Conservation (phyloP, 768 basidiomycete genomes). For the Serendipita sp. region DNA sequence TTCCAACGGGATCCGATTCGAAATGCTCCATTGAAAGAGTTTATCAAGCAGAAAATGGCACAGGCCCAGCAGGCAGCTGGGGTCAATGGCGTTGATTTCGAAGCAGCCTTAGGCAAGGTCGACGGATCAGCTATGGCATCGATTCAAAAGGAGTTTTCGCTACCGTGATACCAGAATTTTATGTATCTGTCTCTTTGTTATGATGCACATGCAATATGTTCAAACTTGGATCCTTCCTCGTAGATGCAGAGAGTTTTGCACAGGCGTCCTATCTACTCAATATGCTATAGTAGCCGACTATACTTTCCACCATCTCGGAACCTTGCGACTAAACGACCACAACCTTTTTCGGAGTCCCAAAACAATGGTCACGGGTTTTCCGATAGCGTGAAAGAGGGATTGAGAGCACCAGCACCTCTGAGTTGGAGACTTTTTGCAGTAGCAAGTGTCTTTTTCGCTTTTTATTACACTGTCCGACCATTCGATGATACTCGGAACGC, state of each 20-base stretch:
- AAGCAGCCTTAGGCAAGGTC: slow-evolving; percentile 41
- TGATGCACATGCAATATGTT: neutral
- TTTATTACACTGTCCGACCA: neutral
- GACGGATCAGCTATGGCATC: slow-evolving; percentile 64
- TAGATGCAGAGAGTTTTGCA: neutral
- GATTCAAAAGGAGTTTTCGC: slow-evolving; percentile 23
- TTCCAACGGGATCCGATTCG: slow-evolving; percentile 58
- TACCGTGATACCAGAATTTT: neutral
- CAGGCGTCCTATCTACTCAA: neutral
- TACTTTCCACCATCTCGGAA: neutral
- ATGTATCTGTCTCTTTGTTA: neutral
- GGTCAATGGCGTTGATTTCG: slow-evolving; percentile 46
- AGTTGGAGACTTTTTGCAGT: neutral
- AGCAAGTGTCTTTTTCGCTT: neutral
- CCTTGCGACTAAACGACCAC: too few relatives aligned
- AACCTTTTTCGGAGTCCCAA: neutral
- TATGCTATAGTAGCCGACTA: neutral
- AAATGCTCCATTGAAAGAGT: slow-evolving; percentile 44
- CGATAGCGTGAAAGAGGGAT: too few relatives aligned
- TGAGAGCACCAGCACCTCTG: neutral
- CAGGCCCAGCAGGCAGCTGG: slow-evolving; percentile 39
- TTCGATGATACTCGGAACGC: neutral
- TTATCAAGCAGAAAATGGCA: slow-evolving; percentile 35
- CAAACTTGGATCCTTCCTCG: neutral
- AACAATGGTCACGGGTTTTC: too few relatives aligned